A percentile compares a stretch with the other conserved stretches of the same genome.
These are phyloP conservation scores for Sideroxylon spinosum DNA, from an alignment of 179 eudicot genomes.

Conservation along the genomic window DNA sequence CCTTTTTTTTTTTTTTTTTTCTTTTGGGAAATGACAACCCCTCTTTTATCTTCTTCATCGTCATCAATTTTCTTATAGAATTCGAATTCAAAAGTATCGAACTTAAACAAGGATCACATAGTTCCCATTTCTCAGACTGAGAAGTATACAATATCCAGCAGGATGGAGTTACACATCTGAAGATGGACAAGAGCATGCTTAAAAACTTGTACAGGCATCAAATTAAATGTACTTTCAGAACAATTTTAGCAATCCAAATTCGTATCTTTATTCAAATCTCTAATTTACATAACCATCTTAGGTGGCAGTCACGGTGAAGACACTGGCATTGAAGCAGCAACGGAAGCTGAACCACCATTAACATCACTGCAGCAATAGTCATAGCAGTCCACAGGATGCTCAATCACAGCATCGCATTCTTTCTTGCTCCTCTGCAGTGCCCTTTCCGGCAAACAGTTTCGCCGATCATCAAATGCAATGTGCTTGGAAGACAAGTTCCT, in stretches of 20 bases:
- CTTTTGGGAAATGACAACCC: too few relatives aligned
- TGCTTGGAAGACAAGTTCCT: constrained; percentile 42
- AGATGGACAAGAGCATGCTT: too few relatives aligned
- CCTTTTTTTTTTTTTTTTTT: too few relatives aligned
- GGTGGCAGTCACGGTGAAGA: background rate
- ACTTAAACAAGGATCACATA: too few relatives aligned
- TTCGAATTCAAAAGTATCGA: too few relatives aligned
- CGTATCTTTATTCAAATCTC: constrained; percentile 6
- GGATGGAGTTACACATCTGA: too few relatives aligned
- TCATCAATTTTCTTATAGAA: too few relatives aligned
- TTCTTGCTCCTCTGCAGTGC: constrained; percentile 57
- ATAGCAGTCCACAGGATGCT: constrained; percentile 54
- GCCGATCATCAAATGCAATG: constrained; percentile 42
- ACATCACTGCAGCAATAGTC: background rate
- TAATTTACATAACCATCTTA: background rate
- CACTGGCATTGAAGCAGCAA: background rate
- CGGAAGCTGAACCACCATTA: background rate
- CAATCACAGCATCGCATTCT: constrained; percentile 38
- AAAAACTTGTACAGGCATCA: background rate
- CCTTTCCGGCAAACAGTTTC: constrained; percentile 56
- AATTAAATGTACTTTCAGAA: background rate
- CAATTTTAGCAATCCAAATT: background rate
- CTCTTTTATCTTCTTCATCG: too few relatives aligned
- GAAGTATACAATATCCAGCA: too few relatives aligned
- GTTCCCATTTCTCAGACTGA: too few relatives aligned